A percentile compares a stretch with the other conserved stretches of the same genome.
These are phyloP conservation scores for Pseudopithomyces chartarum DNA, from an alignment of 2,329 filamentous ascomycete genomes.

Conservation along the genomic window DNA sequence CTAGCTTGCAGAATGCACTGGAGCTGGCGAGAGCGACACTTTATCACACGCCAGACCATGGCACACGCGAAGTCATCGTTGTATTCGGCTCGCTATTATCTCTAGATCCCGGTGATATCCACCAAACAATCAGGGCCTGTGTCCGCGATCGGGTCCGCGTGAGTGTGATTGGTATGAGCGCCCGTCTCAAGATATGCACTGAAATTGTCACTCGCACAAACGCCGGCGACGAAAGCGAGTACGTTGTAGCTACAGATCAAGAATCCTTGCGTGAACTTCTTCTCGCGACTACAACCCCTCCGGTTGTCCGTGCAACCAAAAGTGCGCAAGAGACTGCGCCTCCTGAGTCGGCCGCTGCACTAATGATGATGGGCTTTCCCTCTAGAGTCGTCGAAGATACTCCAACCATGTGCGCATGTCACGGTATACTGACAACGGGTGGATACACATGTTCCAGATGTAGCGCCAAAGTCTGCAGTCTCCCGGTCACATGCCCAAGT, in stretches of 20 bases:
- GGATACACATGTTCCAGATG: constrained; percentile 93
- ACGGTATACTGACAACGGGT: constrained; percentile 78
- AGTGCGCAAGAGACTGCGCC: constrained; percentile 33
- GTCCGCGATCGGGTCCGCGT: constrained; percentile 84
- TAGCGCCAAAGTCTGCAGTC: constrained; percentile 81
- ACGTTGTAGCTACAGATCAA: constrained; percentile 85
- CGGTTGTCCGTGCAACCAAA: constrained; percentile 70
- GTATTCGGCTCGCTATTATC: constrained; percentile 90
- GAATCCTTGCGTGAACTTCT: constrained; percentile 88
- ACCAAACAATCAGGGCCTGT: constrained; percentile 81
- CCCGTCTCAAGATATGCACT: constrained; percentile 88
- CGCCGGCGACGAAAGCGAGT: constrained; percentile 73
- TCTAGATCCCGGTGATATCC: constrained; percentile 92
- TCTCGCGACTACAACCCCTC: constrained; percentile 85
- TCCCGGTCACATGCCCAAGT: constrained; percentile 88
- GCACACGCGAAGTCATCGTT: constrained; percentile 89
- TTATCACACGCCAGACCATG: constrained; percentile 92
- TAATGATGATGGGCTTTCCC: constrained; percentile 98
- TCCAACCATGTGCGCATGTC: constrained; percentile 85
- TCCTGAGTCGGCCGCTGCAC: constrained; percentile 53
- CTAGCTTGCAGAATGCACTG: constrained; percentile 83
- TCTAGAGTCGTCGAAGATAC: constrained; percentile 76
- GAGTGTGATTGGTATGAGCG: constrained; percentile 85
- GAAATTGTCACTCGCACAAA: constrained; percentile 91
- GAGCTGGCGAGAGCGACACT: constrained; percentile 92